These are phyloP conservation scores for Moricandia moricandioides DNA, from an alignment of 345 rosid species.

Conservation along the genomic window DNA sequence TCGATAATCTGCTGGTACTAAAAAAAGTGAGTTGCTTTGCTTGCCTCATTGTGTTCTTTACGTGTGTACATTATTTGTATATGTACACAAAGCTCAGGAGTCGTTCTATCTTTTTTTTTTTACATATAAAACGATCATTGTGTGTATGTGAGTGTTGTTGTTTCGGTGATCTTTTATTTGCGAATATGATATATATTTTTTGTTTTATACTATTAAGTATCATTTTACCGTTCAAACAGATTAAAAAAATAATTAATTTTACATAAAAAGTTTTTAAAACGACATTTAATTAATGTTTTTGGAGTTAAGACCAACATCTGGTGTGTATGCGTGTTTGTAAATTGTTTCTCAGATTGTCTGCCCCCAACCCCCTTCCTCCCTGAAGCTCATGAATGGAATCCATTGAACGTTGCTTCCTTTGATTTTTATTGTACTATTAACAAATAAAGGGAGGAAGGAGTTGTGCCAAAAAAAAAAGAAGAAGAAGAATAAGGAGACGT, in stretches of 20 bases:
- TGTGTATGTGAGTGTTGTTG: not conserved
- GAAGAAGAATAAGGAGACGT: conserved; percentile 15
- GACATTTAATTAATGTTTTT: not conserved
- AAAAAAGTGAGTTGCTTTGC: not conserved
- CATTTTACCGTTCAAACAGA: too few relatives aligned
- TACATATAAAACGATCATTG: not conserved
- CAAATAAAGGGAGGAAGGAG: not conserved
- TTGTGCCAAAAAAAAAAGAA: too few relatives aligned
- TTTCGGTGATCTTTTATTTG: conserved; percentile 4
- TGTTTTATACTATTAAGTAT: too few relatives aligned
- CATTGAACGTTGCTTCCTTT: conserved; percentile 8
- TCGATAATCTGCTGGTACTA: not conserved
- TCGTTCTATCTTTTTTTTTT: not conserved
- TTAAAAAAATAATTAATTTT: too few relatives aligned
- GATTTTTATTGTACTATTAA: not conserved
- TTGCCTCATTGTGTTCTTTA: conserved; percentile 2
- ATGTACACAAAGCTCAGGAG: conserved; percentile 8
- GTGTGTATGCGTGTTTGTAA: not conserved
- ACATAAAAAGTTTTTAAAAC: too few relatives aligned
- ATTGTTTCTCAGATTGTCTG: not conserved
- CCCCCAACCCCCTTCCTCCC: too few relatives aligned
- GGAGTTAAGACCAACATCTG: not conserved
- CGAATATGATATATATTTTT: not conserved
- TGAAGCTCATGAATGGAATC: not conserved
- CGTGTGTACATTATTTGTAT: conserved; percentile 26